Evolutionary conservation across 257 asterid genomes (phyloP).

Genomic region (Solanum sejunctum): DNA sequence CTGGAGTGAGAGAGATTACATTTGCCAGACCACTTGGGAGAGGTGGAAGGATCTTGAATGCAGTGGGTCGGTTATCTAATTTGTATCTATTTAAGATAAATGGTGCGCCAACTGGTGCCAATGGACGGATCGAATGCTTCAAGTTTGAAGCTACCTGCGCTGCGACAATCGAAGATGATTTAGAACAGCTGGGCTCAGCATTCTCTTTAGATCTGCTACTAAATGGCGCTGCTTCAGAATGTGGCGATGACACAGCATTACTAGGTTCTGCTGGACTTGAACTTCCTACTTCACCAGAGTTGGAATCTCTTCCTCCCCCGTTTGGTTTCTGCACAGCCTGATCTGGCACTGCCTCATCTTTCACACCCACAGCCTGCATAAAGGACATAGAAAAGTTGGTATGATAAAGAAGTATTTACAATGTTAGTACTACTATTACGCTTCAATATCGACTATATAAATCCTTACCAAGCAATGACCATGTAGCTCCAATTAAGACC

Average conservation of each 20-base stretch:
- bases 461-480: not conserved
- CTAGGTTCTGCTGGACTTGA: conserved; percentile 14
- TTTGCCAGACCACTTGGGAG: conserved; percentile 70
- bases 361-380: conserved; percentile 59
- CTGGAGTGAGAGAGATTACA: conserved; percentile 27
- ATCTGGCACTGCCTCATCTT: conserved; percentile 38
- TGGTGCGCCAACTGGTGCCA: conserved; percentile 41
- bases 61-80: conserved; percentile 91
- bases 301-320: conserved; percentile 23
- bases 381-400: not conserved
- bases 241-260: conserved; percentile 21
- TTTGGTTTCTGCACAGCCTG: conserved; percentile 28
- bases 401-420: not conserved
- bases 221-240: conserved; percentile 13
- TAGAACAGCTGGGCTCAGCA: conserved; percentile 17
- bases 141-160: conserved; percentile 27
- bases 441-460: not conserved
- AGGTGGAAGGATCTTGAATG: conserved; percentile 68
- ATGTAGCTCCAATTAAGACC: not conserved
- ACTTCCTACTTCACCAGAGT: conserved; percentile 32
- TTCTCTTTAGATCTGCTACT: conserved; percentile 23
- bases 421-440: not conserved
- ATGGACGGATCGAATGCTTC: conserved; percentile 45
- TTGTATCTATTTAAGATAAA: conserved; percentile 58
- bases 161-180: conserved; percentile 15